Conservation (phyloP, 2,329 filamentous ascomycete genomes). For the Bimuria novae-zelandiae region DNA sequence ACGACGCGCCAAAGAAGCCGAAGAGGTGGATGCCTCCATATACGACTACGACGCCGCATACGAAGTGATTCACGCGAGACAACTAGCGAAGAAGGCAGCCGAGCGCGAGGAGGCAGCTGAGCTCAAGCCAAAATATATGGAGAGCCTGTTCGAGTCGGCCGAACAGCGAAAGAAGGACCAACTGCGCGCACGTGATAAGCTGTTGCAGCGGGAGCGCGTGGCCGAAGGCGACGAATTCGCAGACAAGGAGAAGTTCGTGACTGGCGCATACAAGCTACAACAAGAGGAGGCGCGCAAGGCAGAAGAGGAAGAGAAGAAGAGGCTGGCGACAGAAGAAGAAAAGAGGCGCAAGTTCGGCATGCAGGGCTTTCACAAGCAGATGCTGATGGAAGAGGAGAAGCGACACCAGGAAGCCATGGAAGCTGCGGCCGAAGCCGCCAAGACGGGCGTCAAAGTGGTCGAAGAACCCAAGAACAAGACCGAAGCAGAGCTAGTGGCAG, state of each 20-base stretch:
- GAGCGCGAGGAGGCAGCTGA: conserved; percentile 60
- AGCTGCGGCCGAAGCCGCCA: conserved; percentile 59
- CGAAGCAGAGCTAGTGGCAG: conserved; percentile 67
- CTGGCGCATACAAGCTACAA: conserved; percentile 79
- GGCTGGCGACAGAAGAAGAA: conserved; percentile 68
- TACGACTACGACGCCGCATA: conserved; percentile 88
- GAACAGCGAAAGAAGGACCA: conserved; percentile 78
- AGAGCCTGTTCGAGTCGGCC: conserved; percentile 71
- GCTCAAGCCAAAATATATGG: conserved; percentile 78
- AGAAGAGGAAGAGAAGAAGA: conserved; percentile 71
- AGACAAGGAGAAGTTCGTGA: conserved; percentile 86
- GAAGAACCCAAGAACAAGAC: conserved; percentile 56
- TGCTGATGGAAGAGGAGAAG: conserved; percentile 72
- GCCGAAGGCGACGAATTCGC: conserved; percentile 80
- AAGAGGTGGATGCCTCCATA: conserved; percentile 71
- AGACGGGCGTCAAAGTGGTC: conserved; percentile 39
- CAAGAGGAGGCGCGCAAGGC: conserved; percentile 73
- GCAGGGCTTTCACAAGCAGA: conserved; percentile 76
- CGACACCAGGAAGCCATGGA: conserved; percentile 71
- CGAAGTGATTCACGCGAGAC: conserved; percentile 68
- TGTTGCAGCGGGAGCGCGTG: conserved; percentile 76
- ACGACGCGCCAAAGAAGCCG: conserved; percentile 67
- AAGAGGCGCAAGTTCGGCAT: conserved; percentile 72
- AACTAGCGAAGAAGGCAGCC: conserved; percentile 61
- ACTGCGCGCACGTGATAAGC: conserved; percentile 78